phyloP scores from a whole-genome alignment of 2,329 filamentous ascomycete genomes.

The Penicillium sp. region DNA sequence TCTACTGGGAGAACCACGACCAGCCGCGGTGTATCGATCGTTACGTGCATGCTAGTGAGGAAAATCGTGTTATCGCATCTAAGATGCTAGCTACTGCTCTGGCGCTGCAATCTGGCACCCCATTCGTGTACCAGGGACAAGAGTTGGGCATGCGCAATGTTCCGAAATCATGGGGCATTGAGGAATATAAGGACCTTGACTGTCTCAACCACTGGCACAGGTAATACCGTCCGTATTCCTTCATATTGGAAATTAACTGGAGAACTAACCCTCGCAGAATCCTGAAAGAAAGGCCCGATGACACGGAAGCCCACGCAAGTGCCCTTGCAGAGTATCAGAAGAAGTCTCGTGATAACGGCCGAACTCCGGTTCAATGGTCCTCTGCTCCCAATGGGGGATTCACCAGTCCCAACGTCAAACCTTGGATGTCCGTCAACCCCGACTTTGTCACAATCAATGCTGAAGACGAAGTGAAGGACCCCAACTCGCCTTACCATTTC shows the following conservation, averaged over 20 bases:
- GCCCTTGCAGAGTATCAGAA: conserved; percentile 39
- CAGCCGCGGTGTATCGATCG: conserved; percentile 61
- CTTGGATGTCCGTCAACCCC: conserved; percentile 72
- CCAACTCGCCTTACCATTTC: conserved; percentile 57
- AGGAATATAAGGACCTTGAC: conserved; percentile 69
- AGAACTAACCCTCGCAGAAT: conserved; percentile 24
- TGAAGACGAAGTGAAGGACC: conserved; percentile 41
- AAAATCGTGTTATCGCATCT: conserved; percentile 51
- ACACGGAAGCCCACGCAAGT: conserved; percentile 29
- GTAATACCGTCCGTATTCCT: conserved; percentile 27
- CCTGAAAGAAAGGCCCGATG: conserved; percentile 26
- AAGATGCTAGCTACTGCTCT: conserved; percentile 63
- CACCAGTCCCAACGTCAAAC: conserved; percentile 51
- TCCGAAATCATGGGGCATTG: conserved; percentile 59
- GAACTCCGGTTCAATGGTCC: conserved; percentile 73
- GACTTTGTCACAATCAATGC: conserved; percentile 65
- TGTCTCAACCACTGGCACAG: conserved; percentile 57
- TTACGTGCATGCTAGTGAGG: conserved; percentile 53
- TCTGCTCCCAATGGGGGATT: conserved; percentile 63
- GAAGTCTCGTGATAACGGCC: conserved; percentile 63
- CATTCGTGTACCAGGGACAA: conserved; percentile 69
- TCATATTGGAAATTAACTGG: background rate
- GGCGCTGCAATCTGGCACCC: conserved; percentile 59
- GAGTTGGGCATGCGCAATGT: conserved; percentile 68
- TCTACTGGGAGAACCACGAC: conserved; percentile 68